These are phyloP conservation scores for Candolleomyces efflorescens DNA, from an alignment of 768 basidiomycete genomes.

Conservation along the genomic window DNA sequence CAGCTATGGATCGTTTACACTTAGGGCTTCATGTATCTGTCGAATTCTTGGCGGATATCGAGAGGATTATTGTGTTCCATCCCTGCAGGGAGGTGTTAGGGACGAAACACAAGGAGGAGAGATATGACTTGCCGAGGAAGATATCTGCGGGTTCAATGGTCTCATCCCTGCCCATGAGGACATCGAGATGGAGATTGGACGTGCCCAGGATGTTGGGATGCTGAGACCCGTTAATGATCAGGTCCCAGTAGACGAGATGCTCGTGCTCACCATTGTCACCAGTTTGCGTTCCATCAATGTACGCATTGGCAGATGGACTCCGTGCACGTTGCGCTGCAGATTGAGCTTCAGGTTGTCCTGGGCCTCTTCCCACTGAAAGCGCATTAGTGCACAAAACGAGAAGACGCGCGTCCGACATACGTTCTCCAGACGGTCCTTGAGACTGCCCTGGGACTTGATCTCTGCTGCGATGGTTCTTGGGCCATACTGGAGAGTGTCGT, in stretches of 20 bases:
- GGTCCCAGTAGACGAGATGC: neutral
- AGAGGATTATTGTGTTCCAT: conserved; percentile 45
- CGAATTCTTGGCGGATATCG: conserved; percentile 65
- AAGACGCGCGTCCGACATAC: conserved; percentile 37
- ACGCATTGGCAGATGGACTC: conserved; percentile 86
- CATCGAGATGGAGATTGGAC: conserved; percentile 86
- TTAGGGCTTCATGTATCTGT: conserved; percentile 41
- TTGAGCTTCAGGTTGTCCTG: conserved; percentile 86
- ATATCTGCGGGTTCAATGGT: conserved; percentile 73
- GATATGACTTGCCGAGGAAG: conserved; percentile 57
- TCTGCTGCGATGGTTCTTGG: conserved; percentile 77
- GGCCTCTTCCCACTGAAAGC: conserved; percentile 83
- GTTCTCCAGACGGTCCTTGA: conserved; percentile 73
- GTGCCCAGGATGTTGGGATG: conserved; percentile 62
- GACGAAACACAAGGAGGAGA: neutral
- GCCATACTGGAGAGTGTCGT: conserved; percentile 86
- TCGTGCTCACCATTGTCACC: conserved; percentile 35
- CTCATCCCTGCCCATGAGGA: conserved; percentile 92
- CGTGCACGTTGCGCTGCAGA: conserved; percentile 78
- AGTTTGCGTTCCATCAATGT: conserved; percentile 93
- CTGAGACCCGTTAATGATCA: conserved; percentile 29
- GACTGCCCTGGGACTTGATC: conserved; percentile 51
- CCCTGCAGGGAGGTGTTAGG: conserved; percentile 33
- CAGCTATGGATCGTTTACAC: conserved; percentile 6
- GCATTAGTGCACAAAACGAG: neutral